Evolutionary conservation across 2,329 filamentous ascomycete genomes (phyloP).

Genomic region (Aspergillus pseudoterreus): DNA sequence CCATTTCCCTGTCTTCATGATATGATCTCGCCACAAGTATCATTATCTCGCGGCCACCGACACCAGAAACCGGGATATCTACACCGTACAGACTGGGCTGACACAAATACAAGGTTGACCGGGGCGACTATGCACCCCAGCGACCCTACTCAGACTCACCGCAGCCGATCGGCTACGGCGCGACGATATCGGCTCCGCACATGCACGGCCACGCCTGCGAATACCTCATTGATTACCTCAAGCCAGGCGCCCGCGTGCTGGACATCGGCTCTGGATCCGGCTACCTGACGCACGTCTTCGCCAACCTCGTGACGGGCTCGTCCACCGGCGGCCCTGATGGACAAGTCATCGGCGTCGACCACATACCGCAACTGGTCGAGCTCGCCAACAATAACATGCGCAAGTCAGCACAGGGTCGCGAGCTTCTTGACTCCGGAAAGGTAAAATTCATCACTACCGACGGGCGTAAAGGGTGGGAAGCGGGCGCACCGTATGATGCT

Average conservation of each 20-base stretch:
- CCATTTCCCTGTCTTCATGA: background rate
- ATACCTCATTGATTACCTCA: constrained; percentile 56
- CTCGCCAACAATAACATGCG: constrained; percentile 63
- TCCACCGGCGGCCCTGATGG: constrained; percentile 32
- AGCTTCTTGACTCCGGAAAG: constrained; percentile 59
- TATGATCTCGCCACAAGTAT: background rate
- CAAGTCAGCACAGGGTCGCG: constrained; percentile 57
- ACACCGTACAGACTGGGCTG: background rate
- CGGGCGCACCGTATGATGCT: constrained; percentile 70
- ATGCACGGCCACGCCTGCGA: constrained; percentile 68
- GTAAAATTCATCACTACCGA: constrained; percentile 75
- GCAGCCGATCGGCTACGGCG: constrained; percentile 63
- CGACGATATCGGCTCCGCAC: constrained; percentile 70
- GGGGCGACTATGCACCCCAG: constrained; percentile 73
- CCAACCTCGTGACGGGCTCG: constrained; percentile 60
- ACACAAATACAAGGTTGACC: constrained; percentile 64
- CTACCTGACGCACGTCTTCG: constrained; percentile 84
- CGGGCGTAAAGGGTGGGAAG: constrained; percentile 63
- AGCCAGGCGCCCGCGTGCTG: constrained; percentile 56
- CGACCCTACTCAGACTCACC: constrained; percentile 71
- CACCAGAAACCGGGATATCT: background rate
- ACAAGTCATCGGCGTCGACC: constrained; percentile 68
- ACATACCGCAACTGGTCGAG: constrained; percentile 62
- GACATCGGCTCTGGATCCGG: constrained; percentile 74
- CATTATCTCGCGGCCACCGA: background rate